phyloP scores from a whole-genome alignment of 495 filamentous ascomycete species.

The Lichenothelia convexa region DNA sequence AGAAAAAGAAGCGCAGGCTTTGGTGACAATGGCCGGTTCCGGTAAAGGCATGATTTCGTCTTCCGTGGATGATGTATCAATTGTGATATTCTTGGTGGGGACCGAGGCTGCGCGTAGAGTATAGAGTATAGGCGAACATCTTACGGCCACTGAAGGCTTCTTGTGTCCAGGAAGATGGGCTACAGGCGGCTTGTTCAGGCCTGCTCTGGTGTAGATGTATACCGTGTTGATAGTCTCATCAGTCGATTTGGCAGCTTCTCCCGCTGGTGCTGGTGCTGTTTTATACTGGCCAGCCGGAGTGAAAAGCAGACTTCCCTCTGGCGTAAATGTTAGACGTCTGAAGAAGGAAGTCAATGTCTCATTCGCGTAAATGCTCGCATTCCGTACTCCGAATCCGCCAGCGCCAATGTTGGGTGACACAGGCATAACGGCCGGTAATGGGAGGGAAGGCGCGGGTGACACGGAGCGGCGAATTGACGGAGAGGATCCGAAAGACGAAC shows the following conservation, averaged over 20 bases:
- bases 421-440: conserved; percentile 91
- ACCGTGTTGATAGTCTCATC: conserved; percentile 93
- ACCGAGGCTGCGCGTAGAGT: conserved; percentile 45
- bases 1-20: conserved; percentile 33
- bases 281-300: conserved; percentile 96
- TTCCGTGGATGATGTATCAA: conserved; percentile 79
- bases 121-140: conserved; percentile 83
- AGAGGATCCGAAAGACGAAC: conserved; percentile 89
- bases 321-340: conserved; percentile 78
- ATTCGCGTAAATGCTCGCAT: conserved; percentile 86
- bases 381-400: conserved; percentile 50
- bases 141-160: conserved; percentile 91
- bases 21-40: conserved; percentile 53
- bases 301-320: conserved; percentile 86
- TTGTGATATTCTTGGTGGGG: conserved; percentile 72
- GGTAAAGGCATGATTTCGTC: conserved; percentile 69
- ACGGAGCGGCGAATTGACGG: conserved; percentile 69
- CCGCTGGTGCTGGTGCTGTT: conserved; percentile 46
- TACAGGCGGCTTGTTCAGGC: conserved; percentile 91
- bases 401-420: conserved; percentile 61
- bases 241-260: conserved; percentile 48
- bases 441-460: conserved; percentile 89
- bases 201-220: conserved; percentile 92
- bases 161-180: conserved; percentile 97
- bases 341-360: conserved; percentile 98